A percentile compares a stretch with the other conserved stretches of the same genome.
Evolutionary conservation across 345 rosid genomes (phyloP).

Genomic region (Rhodamnia rubescens): DNA sequence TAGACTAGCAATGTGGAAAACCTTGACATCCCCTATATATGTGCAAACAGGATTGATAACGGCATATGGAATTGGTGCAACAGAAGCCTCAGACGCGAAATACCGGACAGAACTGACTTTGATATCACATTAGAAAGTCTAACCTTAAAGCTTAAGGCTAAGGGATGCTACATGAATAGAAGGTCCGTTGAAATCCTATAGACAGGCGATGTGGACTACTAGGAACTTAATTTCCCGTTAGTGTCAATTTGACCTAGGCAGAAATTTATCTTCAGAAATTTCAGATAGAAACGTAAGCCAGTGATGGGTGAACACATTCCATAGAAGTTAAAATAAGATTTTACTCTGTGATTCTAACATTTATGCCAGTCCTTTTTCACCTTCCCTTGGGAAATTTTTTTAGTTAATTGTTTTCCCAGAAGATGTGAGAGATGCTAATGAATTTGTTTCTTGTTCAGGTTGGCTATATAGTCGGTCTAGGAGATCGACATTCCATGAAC

Average conservation of each 20-base stretch:
- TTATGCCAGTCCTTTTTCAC: background rate
- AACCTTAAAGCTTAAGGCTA: background rate
- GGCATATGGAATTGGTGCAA: background rate
- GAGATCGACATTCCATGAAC: conserved; percentile 94
- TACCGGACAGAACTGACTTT: background rate
- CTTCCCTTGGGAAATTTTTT: background rate
- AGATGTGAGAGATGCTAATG: background rate
- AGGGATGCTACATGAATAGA: background rate
- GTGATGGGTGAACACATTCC: background rate
- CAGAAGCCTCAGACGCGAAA: background rate
- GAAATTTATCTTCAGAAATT: background rate
- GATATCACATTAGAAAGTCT: background rate
- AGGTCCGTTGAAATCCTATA: background rate
- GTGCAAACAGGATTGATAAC: background rate
- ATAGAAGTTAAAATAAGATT: background rate
- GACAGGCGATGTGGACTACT: background rate
- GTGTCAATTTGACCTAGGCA: background rate
- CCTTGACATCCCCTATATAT: background rate
- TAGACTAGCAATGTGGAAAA: background rate
- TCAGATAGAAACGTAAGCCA: background rate
- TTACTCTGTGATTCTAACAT: background rate
- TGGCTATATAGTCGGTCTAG: conserved; percentile 96
- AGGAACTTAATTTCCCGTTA: background rate
- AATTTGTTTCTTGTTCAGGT: conserved; percentile 37
- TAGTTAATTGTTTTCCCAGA: background rate